These are phyloP conservation scores for Elasticomyces elasticus DNA, from an alignment of 495 filamentous ascomycete genomes.

Conservation along the genomic window DNA sequence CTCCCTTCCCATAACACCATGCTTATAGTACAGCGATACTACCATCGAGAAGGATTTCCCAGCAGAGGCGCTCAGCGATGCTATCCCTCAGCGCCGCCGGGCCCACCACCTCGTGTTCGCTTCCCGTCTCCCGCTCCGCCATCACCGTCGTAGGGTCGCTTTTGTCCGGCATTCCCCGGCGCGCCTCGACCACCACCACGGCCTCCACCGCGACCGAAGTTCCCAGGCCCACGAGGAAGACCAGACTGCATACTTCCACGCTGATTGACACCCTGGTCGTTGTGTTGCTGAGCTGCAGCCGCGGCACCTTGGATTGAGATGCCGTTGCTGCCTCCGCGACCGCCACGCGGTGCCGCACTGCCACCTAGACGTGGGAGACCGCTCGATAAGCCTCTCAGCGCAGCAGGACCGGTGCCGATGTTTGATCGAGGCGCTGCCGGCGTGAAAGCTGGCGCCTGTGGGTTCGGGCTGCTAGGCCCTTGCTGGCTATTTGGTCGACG, in stretches of 20 bases:
- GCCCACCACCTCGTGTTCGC: slow-evolving; percentile 12
- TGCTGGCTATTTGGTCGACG: slow-evolving; percentile 3
- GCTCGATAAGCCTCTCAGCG: slow-evolving; percentile 20
- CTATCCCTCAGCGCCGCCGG: slow-evolving; percentile 1
- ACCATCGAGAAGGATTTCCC: background rate
- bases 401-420: slow-evolving; percentile 27
- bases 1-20: background rate
- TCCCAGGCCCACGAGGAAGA: slow-evolving; percentile 8
- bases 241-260: background rate
- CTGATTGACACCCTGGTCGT: background rate
- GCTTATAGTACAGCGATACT: background rate
- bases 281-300: background rate
- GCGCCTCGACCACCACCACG: slow-evolving; percentile 3
- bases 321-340: background rate
- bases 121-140: slow-evolving; percentile 12
- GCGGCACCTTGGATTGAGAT: slow-evolving; percentile 8
- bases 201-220: slow-evolving; percentile 4
- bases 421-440: background rate
- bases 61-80: background rate
- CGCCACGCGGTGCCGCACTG: slow-evolving; percentile 8
- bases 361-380: slow-evolving; percentile 3
- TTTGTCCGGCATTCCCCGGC: slow-evolving; percentile 16
- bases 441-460: slow-evolving; percentile 13
- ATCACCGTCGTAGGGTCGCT: slow-evolving; percentile 16
- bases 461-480: slow-evolving; percentile 7